These are phyloP conservation scores for Populus tomentosa DNA, from an alignment of 441 rosid species.

Conservation along the genomic window DNA sequence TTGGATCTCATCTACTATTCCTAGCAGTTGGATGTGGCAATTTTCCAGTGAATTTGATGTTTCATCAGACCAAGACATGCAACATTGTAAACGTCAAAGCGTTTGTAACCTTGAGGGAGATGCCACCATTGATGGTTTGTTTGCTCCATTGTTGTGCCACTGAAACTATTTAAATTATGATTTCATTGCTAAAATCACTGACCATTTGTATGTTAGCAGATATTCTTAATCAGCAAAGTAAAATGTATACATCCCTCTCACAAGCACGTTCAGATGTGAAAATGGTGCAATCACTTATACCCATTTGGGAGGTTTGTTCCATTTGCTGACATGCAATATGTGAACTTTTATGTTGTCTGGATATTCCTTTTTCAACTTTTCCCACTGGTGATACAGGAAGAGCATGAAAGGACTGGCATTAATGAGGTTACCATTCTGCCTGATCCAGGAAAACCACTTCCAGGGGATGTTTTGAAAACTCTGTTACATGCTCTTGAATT, in stretches of 20 bases:
- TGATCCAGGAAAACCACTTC: conserved; percentile 76
- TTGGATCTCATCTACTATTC: conserved; percentile 77
- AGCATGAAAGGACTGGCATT: conserved; percentile 77
- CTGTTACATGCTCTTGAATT: conserved; percentile 51
- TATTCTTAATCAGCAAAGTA: conserved; percentile 72
- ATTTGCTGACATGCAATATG: conserved; percentile 4
- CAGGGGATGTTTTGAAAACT: conserved; percentile 64
- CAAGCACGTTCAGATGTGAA: conserved; percentile 66
- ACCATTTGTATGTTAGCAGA: conserved; percentile 40
- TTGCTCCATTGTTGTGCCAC: conserved; percentile 13
- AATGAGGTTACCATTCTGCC: conserved; percentile 43
- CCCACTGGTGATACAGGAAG: conserved; percentile 52
- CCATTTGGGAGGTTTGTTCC: conserved; percentile 91
- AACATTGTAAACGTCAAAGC: conserved; percentile 58
- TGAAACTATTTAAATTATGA: neutral
- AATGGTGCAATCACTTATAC: conserved; percentile 96
- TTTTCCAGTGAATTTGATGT: conserved; percentile 40
- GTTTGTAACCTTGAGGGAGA: conserved; percentile 97
- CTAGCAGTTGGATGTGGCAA: conserved; percentile 80
- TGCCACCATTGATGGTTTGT: conserved; percentile 69
- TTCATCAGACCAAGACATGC: conserved; percentile 37
- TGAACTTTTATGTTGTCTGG: conserved; percentile 10
- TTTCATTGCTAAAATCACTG: conserved; percentile 20
- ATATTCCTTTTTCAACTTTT: conserved; percentile 17
- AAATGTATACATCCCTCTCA: conserved; percentile 64